A percentile compares a stretch with the other conserved stretches of the same genome.
These are phyloP conservation scores for Sporobolomyces roseus DNA, from an alignment of 768 basidiomycete species.

Conservation along the genomic window DNA sequence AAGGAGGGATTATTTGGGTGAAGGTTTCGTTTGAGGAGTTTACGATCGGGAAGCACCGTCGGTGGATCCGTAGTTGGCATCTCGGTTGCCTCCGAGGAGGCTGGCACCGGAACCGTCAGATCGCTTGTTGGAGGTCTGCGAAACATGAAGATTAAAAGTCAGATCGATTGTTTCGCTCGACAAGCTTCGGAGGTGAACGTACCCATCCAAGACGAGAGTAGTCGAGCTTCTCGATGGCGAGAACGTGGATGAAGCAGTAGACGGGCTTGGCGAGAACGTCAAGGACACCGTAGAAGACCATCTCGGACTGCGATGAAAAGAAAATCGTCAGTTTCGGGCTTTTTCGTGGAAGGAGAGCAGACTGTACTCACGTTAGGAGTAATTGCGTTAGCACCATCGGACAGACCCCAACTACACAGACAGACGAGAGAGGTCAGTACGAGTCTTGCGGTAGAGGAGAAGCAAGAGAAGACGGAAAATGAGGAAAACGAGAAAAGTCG, in stretches of 20 bases:
- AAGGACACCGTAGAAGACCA: constrained; percentile 53
- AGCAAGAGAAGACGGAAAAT: too few relatives aligned
- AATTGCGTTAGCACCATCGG: constrained; percentile 53
- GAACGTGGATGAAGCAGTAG: constrained; percentile 43
- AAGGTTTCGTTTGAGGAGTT: not conserved
- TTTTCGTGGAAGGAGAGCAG: not conserved
- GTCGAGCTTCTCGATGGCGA: constrained; percentile 22
- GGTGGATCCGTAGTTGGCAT: constrained; percentile 20
- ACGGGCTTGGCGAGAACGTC: constrained; percentile 50
- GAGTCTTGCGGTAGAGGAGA: too few relatives aligned
- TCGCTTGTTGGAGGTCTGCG: constrained; percentile 8
- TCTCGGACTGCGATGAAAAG: not conserved
- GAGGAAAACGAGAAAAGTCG: too few relatives aligned
- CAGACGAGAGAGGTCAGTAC: too few relatives aligned
- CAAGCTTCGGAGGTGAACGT: not conserved
- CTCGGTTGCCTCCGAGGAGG: constrained; percentile 13
- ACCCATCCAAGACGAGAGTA: constrained; percentile 20
- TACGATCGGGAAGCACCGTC: not conserved
- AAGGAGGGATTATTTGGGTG: too few relatives aligned
- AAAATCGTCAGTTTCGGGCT: not conserved
- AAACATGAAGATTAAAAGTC: not conserved
- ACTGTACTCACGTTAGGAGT: constrained; percentile 48
- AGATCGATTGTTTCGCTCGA: not conserved
- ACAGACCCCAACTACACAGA: too few relatives aligned
- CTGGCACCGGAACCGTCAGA: constrained; percentile 9